A percentile compares a stretch with the other conserved stretches of the same genome.
Conservation (phyloP, 148 eudicot species). For the Chenopodium berlandieri region DNA sequence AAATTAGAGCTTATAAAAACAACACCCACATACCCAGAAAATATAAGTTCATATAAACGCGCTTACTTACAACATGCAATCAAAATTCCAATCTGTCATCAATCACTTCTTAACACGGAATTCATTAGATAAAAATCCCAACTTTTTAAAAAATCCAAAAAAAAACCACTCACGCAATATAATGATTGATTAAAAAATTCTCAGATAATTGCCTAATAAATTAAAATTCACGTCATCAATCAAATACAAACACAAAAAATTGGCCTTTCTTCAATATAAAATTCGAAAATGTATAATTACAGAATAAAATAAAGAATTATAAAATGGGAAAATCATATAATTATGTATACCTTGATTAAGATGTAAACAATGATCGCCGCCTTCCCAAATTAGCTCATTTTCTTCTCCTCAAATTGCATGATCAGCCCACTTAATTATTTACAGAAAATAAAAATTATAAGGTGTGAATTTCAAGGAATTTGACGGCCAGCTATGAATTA, state of each 20-base stretch:
- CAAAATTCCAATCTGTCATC: slow-evolving; percentile 24
- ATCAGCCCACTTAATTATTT: slow-evolving; percentile 3
- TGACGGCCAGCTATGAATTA: not conserved
- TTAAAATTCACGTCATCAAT: slow-evolving; percentile 16
- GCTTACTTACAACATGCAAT: slow-evolving; percentile 21
- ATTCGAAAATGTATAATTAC: slow-evolving; percentile 1
- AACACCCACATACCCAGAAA: slow-evolving; percentile 5
- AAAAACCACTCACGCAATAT: not conserved
- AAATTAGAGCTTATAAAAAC: not conserved
- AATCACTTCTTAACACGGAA: slow-evolving; percentile 17
- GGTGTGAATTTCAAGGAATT: not conserved
- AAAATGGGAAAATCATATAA: not conserved
- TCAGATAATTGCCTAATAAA: not conserved
- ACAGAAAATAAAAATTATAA: not conserved
- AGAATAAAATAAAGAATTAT: not conserved
- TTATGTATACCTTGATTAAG: slow-evolving; percentile 15
- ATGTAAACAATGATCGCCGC: slow-evolving; percentile 15
- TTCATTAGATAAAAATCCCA: not conserved
- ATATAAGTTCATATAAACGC: slow-evolving; percentile 9
- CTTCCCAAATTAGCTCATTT: not conserved
- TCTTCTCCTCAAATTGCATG: slow-evolving; percentile 20
- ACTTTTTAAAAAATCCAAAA: not conserved
- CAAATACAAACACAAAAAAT: slow-evolving; percentile 12
- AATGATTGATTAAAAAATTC: not conserved
- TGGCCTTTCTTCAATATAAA: slow-evolving; percentile 11